These are phyloP conservation scores for Eimeria necatrix DNA, from an alignment of 169 alveolate genomes.

Conservation along the genomic window DNA sequence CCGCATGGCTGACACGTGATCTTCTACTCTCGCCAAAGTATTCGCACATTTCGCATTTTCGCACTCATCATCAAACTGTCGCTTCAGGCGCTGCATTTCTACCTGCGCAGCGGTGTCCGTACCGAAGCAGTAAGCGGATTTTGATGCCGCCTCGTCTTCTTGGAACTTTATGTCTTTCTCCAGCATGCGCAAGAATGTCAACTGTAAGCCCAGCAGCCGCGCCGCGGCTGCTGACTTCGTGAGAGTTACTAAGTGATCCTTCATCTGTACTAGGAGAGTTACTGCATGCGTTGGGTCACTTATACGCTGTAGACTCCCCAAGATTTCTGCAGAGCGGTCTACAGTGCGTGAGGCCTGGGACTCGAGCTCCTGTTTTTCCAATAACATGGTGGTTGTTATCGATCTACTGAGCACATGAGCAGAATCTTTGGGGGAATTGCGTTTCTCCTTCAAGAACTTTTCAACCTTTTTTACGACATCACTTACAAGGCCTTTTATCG, in stretches of 20 bases:
- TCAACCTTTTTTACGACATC: neutral
- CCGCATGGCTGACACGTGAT: neutral
- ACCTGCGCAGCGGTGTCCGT: neutral
- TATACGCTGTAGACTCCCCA: neutral
- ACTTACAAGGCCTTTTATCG: neutral
- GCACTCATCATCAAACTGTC: neutral
- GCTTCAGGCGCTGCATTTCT: neutral
- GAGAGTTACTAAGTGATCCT: neutral
- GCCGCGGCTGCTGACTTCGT: neutral
- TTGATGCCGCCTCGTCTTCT: neutral
- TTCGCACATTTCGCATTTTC: neutral
- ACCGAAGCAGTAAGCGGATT: neutral
- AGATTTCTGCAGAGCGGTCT: neutral
- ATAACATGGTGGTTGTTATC: neutral
- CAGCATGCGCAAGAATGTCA: neutral
- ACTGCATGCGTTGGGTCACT: neutral
- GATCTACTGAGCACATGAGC: neutral
- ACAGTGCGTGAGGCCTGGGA: neutral
- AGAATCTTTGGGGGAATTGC: neutral
- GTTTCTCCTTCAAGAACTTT: neutral
- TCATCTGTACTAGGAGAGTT: neutral
- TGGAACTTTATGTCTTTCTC: neutral
- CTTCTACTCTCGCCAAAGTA: neutral
- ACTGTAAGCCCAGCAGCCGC: neutral
- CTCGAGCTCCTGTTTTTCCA: neutral